Evolutionary conservation across 2,329 filamentous ascomycete species (phyloP).

Genomic region (Fusarium sp.): DNA sequence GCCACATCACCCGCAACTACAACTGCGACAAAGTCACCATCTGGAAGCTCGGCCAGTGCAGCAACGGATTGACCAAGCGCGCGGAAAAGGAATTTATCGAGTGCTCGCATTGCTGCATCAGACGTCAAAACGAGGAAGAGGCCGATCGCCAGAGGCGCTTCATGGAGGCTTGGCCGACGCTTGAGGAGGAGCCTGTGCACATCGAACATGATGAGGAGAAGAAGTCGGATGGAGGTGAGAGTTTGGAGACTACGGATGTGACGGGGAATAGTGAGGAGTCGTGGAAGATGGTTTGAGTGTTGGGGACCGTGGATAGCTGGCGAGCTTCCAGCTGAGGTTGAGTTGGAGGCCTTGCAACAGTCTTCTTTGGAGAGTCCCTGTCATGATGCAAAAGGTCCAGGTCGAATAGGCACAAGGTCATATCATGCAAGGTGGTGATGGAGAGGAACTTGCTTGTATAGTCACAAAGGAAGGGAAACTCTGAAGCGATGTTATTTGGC

Average conservation of each 20-base stretch:
- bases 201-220: neutral
- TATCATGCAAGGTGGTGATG: too few relatives aligned
- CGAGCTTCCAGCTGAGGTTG: too few relatives aligned
- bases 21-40: neutral
- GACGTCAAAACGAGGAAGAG: neutral
- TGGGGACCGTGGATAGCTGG: too few relatives aligned
- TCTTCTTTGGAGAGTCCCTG: too few relatives aligned
- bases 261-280: neutral
- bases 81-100: neutral
- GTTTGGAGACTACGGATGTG: neutral
- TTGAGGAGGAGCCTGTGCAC: neutral
- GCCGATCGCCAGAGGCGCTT: neutral
- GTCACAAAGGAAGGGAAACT: too few relatives aligned
- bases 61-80: neutral
- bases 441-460: too few relatives aligned
- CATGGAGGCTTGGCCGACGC: neutral
- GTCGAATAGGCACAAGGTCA: too few relatives aligned
- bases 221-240: neutral
- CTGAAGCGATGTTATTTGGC: too few relatives aligned
- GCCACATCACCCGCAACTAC: neutral
- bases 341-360: too few relatives aligned
- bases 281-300: neutral
- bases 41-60: constrained; percentile 3
- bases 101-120: neutral
- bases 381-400: too few relatives aligned